Evolutionary conservation across 768 basidiomycete species (phyloP), one percentile per base, ranked within the genome.

Genomic region (Mycena venus): DNA sequence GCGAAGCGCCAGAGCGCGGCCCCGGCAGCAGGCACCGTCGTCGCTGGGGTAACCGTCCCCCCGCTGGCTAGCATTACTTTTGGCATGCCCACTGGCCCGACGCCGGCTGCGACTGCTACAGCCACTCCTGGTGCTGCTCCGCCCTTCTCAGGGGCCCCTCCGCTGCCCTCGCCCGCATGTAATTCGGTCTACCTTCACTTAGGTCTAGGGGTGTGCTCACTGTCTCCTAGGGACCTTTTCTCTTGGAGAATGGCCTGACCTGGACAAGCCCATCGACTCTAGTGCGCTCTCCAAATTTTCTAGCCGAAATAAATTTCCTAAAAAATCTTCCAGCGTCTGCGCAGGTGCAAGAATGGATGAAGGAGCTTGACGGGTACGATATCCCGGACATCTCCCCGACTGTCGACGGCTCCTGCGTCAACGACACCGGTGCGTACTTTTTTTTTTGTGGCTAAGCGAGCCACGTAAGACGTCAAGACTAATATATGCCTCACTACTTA

Each of bases 321-420:
- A n/a, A n/a, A n/a, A n/a, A n/a, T n/a, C n/a, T n/a, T n/a, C 10
- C 53, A 23, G 75, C 92, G 90, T 90, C 76, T 10, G 78, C 85
- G 2, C 89, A 95, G 71, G 94, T 96, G n/a, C 74, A 87, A 40
- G 78, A 86, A 72, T 96, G 95, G 95, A 84, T 96, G 90, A 86
- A 90, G 78, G 94, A 96, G 79, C 86, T 97, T 29, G 86, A 94
- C 29, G 93, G 94, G 1, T 86, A 86, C 70, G 64, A 91, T 73
- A 94, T 96, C 71, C 96, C 96, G 1, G 77, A 91, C 72, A 77
- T 94, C 27, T n/a, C 80, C 10, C 90, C 90, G 6, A 96, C 94
- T 0, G 79, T 78, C 3, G 91, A 95, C 72, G 94, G 94, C n/a
- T 89, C 91, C 2, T 97, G 96, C 81, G 84, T 77, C 15, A 86